Conservation (phyloP, 106 monocot species). For the Allium fistulosum region DNA sequence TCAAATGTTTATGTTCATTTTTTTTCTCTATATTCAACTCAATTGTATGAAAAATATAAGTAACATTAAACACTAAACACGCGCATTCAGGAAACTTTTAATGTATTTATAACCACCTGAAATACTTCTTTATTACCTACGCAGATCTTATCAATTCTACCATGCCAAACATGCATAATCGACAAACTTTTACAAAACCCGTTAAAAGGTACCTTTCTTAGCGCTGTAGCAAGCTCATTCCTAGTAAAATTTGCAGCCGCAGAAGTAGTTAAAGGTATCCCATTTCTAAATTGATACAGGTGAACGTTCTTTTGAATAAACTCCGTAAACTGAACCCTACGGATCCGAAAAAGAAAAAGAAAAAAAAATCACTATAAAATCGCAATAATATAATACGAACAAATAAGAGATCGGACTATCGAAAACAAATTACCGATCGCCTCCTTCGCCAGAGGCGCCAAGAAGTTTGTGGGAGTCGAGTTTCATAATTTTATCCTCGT, state of each 20-base stretch:
- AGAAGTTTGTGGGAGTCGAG: constrained; percentile 94
- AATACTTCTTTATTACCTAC: too few species aligned
- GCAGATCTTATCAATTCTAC: too few species aligned
- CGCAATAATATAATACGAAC: neutral
- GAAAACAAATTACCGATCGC: constrained; percentile 45
- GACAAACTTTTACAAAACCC: too few species aligned
- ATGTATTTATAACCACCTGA: too few species aligned
- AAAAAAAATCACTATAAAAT: neutral
- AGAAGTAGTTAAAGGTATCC: constrained; percentile 75
- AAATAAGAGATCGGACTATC: too few species aligned
- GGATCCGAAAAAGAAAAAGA: neutral
- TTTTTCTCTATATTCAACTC: too few species aligned
- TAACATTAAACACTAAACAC: too few species aligned
- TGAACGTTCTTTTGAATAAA: constrained; percentile 97
- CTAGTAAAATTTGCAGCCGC: constrained; percentile 89
- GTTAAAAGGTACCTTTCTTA: constrained; percentile 57
- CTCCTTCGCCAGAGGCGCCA: constrained; percentile 79
- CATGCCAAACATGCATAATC: too few species aligned
- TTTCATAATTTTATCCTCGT: constrained; percentile 91
- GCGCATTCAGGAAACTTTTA: too few species aligned
- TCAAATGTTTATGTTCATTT: too few species aligned
- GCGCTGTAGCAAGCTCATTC: constrained; percentile 89
- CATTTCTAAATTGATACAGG: constrained; percentile 87
- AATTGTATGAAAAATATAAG: too few species aligned
- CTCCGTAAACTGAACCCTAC: constrained; percentile 96